Conservation (phyloP, 23 red algal genomes). For the Gracilaria vermiculophylla region DNA sequence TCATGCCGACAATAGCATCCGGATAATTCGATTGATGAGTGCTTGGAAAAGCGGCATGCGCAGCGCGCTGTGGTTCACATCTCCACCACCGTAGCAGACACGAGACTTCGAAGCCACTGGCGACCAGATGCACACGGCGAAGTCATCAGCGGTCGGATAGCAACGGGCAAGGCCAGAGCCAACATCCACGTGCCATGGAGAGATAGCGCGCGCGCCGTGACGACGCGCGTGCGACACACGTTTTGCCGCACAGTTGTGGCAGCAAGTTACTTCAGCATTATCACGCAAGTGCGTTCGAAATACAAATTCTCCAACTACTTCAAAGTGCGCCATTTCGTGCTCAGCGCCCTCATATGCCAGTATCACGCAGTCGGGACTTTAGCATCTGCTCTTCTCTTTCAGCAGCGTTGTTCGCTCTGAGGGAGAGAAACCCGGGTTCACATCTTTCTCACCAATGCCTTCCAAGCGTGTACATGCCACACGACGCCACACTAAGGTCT, state of each 20-base stretch:
- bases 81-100: too few species aligned
- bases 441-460: neutral
- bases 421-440: neutral
- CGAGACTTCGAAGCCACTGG: too few species aligned
- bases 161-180: too few species aligned
- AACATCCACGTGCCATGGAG: too few species aligned
- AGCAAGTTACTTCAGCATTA: too few species aligned
- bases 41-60: too few species aligned
- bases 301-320: neutral
- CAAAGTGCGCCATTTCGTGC: slow-evolving; percentile 21
- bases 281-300: slow-evolving; percentile 1
- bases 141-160: too few species aligned
- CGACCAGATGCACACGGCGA: too few species aligned
- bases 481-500: neutral
- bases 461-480: slow-evolving; percentile 27
- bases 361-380: neutral
- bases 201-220: neutral
- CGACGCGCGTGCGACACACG: neutral
- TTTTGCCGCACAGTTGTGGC: too few species aligned
- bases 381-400: neutral
- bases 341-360: too few species aligned
- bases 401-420: neutral
- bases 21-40: neutral
- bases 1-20: neutral
- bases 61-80: too few species aligned